Percentiles rank a stretch among this genome's conserved stretches.
Conservation (phyloP, 1,284 basidiomycete genomes). For the Malassezia furfur region DNA sequence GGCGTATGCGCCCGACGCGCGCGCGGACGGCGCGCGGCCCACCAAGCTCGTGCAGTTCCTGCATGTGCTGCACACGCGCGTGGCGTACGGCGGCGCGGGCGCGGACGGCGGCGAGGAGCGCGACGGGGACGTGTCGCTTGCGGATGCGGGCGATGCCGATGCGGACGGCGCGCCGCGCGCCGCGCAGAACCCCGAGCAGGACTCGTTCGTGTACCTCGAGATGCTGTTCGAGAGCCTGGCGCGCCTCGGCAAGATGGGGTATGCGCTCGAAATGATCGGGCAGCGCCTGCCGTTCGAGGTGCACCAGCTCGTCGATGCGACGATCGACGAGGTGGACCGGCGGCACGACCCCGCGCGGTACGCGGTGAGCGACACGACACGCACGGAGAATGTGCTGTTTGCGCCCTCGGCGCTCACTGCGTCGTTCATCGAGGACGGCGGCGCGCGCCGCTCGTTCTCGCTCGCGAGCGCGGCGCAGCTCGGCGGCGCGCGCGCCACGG, state of each 20-base stretch:
- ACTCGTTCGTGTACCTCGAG: constrained; percentile 90
- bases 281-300: constrained; percentile 79
- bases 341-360: constrained; percentile 32
- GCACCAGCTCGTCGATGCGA: constrained; percentile 72
- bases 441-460: constrained; percentile 24
- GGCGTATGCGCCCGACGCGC: constrained; percentile 18
- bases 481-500: constrained; percentile 15
- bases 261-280: constrained; percentile 69
- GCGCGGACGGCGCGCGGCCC: background rate
- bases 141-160: background rate
- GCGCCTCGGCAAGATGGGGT: constrained; percentile 76
- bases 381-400: constrained; percentile 54
- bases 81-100: background rate
- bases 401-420: constrained; percentile 26
- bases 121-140: background rate
- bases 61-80: background rate
- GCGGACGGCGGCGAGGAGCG: background rate
- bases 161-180: background rate
- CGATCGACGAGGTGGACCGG: constrained; percentile 72
- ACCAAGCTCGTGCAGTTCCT: constrained; percentile 12
- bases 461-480: constrained; percentile 7
- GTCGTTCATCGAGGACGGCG: constrained; percentile 13
- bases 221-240: constrained; percentile 83
- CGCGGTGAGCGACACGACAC: constrained; percentile 62
- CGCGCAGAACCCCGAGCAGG: constrained; percentile 67